Percentiles rank a stretch among this genome's conserved stretches.
phyloP scores from a whole-genome alignment of 176 grass and related monocot genomes.

The Poa pratensis region DNA sequence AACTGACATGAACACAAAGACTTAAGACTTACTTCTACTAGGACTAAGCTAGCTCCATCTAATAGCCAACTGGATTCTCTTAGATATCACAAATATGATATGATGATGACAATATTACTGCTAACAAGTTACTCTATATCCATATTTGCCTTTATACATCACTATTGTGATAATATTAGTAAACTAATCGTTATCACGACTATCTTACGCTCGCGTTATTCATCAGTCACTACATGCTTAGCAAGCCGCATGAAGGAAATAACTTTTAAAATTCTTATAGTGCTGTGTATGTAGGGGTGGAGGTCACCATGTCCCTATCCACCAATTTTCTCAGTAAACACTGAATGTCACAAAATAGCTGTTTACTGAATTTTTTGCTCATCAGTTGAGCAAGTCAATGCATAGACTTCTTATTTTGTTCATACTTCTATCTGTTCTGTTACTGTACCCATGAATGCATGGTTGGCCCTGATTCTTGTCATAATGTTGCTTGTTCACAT shows the following conservation, averaged over 20 bases:
- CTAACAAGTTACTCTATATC: slow-evolving; percentile 19
- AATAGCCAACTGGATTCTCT: too few species aligned
- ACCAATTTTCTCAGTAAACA: neutral
- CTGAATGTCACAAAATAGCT: neutral
- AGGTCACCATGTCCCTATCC: neutral
- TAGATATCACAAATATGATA: too few species aligned
- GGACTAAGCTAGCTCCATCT: too few species aligned
- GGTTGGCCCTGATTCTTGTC: slow-evolving; percentile 39
- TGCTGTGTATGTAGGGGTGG: neutral
- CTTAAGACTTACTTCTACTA: too few species aligned
- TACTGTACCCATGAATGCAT: slow-evolving; percentile 42
- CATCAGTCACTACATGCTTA: slow-evolving; percentile 14
- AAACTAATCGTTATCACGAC: neutral
- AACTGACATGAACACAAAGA: too few species aligned
- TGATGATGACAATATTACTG: too few species aligned
- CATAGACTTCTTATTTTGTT: slow-evolving; percentile 30
- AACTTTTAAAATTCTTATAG: neutral
- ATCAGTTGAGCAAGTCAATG: slow-evolving; percentile 28
- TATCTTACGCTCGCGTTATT: slow-evolving; percentile 6
- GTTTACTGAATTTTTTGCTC: slow-evolving; percentile 22
- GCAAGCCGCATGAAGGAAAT: neutral
- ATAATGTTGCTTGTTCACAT: slow-evolving; percentile 16
- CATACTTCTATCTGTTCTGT: slow-evolving; percentile 13
- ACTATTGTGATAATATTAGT: neutral
- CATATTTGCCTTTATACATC: slow-evolving; percentile 16